phyloP scores from a whole-genome alignment of 805 yeast species.

The Wickerhamomyces subpelliculosus region DNA sequence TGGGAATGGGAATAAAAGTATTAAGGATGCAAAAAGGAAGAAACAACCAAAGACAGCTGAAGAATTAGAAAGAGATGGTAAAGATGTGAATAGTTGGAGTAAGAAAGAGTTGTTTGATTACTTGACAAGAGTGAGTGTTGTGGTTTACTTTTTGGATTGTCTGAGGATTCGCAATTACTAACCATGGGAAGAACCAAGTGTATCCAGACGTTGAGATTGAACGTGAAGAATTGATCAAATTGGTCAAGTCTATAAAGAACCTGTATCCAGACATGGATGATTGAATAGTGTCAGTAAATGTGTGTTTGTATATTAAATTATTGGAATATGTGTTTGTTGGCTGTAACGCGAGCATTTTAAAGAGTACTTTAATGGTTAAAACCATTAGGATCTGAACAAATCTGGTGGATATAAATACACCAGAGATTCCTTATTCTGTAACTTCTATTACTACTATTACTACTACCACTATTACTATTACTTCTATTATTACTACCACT shows the following conservation, averaged over 20 bases:
- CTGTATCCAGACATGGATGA: slow-evolving; percentile 1
- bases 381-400: not conserved
- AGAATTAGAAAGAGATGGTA: not conserved
- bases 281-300: too few species aligned
- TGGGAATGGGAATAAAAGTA: too few species aligned
- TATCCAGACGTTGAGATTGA: slow-evolving; percentile 13
- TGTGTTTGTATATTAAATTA: too few species aligned
- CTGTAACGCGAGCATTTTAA: not conserved
- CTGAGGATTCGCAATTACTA: not conserved
- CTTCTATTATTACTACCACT: too few species aligned
- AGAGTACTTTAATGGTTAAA: not conserved
- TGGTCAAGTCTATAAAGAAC: slow-evolving; percentile 11
- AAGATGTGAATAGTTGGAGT: slow-evolving; percentile 2
- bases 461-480: not conserved
- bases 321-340: too few species aligned
- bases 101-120: slow-evolving; percentile 9
- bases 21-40: not conserved
- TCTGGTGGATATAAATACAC: not conserved
- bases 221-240: slow-evolving; percentile 6
- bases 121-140: slow-evolving; percentile 10
- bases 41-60: slow-evolving; percentile 3
- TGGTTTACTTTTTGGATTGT: not conserved
- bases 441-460: not conserved
- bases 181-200: slow-evolving; percentile 4
- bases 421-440: not conserved